Percentiles rank a stretch among this genome's conserved stretches.
phyloP scores from a whole-genome alignment of 2,329 filamentous ascomycete genomes.

The Triangularia verruculosa region DNA sequence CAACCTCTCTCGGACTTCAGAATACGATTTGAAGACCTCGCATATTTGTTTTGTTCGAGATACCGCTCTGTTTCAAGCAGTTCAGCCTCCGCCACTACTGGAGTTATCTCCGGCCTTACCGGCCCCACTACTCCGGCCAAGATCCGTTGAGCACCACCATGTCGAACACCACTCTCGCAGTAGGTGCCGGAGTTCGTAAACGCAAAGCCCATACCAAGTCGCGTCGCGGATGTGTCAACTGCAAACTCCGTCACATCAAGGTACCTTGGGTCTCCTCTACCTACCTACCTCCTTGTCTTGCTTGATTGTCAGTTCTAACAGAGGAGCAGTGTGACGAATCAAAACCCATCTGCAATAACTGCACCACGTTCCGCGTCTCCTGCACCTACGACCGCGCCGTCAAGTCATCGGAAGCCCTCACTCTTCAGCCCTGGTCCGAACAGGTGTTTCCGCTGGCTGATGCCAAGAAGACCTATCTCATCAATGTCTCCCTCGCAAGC shows the following conservation, averaged over 20 bases:
- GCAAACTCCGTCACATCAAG: conserved; percentile 53
- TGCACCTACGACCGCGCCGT: conserved; percentile 44
- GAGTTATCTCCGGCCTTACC: neutral
- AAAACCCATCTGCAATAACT: conserved; percentile 48
- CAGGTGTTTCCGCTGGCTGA: conserved; percentile 18
- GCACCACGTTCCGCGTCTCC: conserved; percentile 43
- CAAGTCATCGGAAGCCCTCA: conserved; percentile 14
- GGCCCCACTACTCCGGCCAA: neutral
- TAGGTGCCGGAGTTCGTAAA: conserved; percentile 18
- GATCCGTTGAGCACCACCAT: neutral
- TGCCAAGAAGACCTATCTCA: neutral
- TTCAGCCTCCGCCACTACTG: neutral
- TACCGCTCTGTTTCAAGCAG: neutral
- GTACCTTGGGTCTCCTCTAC: too few species aligned
- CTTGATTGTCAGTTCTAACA: neutral
- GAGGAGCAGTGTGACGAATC: conserved; percentile 50
- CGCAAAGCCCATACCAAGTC: conserved; percentile 50
- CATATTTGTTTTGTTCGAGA: too few species aligned
- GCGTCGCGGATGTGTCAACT: conserved; percentile 53
- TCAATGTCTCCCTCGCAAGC: conserved; percentile 21
- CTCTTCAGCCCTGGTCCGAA: conserved; percentile 34
- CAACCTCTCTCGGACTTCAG: neutral
- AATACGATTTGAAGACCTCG: neutral
- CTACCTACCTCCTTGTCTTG: conserved; percentile 1
- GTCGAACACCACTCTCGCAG: neutral